phyloP scores from a whole-genome alignment of 1,139 yeast genomes.

The Trichomonascaceae sp. region DNA sequence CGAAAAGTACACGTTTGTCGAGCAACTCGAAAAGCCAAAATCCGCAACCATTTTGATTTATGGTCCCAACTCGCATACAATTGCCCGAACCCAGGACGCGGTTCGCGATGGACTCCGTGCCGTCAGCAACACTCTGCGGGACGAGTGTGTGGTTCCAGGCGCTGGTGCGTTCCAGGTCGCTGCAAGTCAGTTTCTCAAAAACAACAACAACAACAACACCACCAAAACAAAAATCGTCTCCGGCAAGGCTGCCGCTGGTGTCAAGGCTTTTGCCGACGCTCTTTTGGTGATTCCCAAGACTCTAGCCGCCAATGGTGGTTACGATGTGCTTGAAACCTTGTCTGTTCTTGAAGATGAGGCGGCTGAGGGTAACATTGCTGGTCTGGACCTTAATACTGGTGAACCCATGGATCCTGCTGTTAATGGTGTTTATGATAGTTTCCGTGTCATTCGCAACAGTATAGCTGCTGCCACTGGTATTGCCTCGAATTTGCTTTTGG shows the following conservation, averaged over 20 bases:
- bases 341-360: constrained; percentile 86
- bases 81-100: constrained; percentile 91
- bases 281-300: constrained; percentile 87
- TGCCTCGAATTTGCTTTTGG: constrained; percentile 77
- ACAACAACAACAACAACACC: constrained; percentile 15
- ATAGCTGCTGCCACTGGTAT: constrained; percentile 88
- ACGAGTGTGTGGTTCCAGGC: constrained; percentile 81
- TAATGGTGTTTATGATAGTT: constrained; percentile 96
- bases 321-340: constrained; percentile 81
- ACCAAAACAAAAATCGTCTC: too few relatives aligned
- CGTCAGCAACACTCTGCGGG: constrained; percentile 82
- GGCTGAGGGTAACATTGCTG: constrained; percentile 70
- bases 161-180: constrained; percentile 93
- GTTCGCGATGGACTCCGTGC: constrained; percentile 94
- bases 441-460: constrained; percentile 85
- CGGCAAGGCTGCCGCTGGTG: constrained; percentile 84
- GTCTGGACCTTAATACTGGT: constrained; percentile 81
- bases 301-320: constrained; percentile 82
- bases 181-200: constrained; percentile 50
- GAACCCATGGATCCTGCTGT: constrained; percentile 92
- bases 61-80: constrained; percentile 81
- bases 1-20: constrained; percentile 92
- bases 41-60: constrained; percentile 84
- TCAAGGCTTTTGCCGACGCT: constrained; percentile 89
- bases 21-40: constrained; percentile 84